Conservation (phyloP, 768 basidiomycete species). For the Leucocoprinus birnbaumii region DNA sequence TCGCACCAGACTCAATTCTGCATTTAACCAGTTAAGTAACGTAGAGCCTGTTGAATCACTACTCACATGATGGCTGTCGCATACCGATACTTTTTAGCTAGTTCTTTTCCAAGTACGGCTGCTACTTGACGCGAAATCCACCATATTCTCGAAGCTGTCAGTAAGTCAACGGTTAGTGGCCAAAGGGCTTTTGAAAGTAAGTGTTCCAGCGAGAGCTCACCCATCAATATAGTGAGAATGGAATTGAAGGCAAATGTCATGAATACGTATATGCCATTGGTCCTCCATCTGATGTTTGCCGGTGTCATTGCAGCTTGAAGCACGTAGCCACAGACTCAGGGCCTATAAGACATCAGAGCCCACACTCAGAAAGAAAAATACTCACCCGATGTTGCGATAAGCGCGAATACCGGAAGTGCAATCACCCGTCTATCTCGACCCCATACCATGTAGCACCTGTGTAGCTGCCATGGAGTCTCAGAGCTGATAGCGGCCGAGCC, state of each 20-base stretch:
- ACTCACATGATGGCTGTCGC: constrained; percentile 34
- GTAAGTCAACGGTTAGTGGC: background rate
- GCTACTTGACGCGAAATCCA: constrained; percentile 26
- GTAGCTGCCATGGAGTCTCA: background rate
- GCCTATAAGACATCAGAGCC: no score
- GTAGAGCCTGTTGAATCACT: no score
- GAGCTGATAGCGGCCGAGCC: no score
- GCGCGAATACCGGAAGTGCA: background rate
- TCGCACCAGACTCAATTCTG: constrained; percentile 29
- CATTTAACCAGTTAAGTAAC: no score
- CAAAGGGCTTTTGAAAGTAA: no score
- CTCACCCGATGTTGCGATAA: constrained; percentile 3
- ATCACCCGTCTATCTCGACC: constrained; percentile 3
- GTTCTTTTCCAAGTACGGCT: constrained; percentile 21
- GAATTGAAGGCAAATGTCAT: constrained; percentile 32
- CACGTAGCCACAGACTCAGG: no score
- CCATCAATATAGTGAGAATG: constrained; percentile 31
- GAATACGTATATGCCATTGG: constrained; percentile 29
- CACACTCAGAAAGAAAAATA: no score
- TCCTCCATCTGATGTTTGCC: background rate
- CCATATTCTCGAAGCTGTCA: constrained; percentile 32
- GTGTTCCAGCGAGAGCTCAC: no score
- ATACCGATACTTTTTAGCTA: constrained; percentile 28
- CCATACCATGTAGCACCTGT: constrained; percentile 11
- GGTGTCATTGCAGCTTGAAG: no score